These are phyloP conservation scores for Colletotrichum destructivum DNA, from an alignment of 2,329 filamentous ascomycete species.

Conservation along the genomic window DNA sequence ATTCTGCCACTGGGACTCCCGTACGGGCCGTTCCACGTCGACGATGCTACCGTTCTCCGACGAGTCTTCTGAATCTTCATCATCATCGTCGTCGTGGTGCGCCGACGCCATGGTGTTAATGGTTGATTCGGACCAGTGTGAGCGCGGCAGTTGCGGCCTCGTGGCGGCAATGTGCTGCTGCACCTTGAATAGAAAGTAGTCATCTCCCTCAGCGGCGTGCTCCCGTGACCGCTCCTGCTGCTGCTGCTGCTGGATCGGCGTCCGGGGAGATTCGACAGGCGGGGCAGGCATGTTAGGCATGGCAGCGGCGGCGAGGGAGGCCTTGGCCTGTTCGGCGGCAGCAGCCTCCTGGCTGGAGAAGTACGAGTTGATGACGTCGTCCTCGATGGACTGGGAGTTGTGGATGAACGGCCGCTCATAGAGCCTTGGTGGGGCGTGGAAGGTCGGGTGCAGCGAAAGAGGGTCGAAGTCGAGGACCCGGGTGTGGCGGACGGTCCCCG, in stretches of 20 bases:
- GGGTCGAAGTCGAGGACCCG: constrained; percentile 42
- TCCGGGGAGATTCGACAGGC: constrained; percentile 40
- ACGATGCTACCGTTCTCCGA: constrained; percentile 36
- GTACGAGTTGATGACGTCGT: constrained; percentile 41
- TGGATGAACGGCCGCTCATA: constrained; percentile 43
- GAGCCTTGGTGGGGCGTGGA: constrained; percentile 42
- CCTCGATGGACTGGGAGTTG: constrained; percentile 33
- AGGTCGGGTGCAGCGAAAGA: constrained; percentile 42
- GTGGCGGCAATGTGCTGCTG: constrained; percentile 40
- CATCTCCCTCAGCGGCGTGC: constrained; percentile 39
- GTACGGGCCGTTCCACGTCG: constrained; percentile 31
- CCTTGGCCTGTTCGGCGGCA: constrained; percentile 22
- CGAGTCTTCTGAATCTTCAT: constrained; percentile 31
- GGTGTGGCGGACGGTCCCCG: constrained; percentile 36
- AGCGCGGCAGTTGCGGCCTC: constrained; percentile 49
- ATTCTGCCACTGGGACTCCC: constrained; percentile 47
- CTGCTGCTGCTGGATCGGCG: constrained; percentile 37
- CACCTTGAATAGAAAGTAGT: constrained; percentile 44
- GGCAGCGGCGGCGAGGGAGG: constrained; percentile 23
- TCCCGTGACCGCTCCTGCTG: constrained; percentile 24
- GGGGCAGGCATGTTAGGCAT: constrained; percentile 31
- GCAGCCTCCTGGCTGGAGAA: constrained; percentile 29
- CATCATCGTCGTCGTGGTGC: constrained; percentile 42
- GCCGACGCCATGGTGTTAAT: constrained; percentile 44
- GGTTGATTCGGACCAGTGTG: constrained; percentile 61